These are phyloP conservation scores for Podosphaera xanthii DNA, from an alignment of 2,329 filamentous ascomycete species.

Conservation along the genomic window DNA sequence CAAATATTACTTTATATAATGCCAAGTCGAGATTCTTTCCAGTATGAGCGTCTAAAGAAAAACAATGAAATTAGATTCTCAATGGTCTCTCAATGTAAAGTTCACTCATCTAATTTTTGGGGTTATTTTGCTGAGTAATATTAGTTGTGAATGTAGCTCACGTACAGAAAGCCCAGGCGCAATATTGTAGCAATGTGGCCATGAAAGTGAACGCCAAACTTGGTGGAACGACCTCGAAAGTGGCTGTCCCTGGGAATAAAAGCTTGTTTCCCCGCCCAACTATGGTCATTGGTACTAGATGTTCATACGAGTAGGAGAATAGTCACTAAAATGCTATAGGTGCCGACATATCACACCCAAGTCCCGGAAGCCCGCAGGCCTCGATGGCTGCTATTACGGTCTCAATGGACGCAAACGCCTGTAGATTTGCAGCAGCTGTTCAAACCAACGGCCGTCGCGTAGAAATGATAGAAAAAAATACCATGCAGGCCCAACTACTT, in stretches of 20 bases:
- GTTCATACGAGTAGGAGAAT: background rate
- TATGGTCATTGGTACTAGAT: slow-evolving; percentile 43
- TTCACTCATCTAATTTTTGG: background rate
- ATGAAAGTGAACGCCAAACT: slow-evolving; percentile 98
- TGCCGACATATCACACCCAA: slow-evolving; percentile 70
- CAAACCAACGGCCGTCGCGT: slow-evolving; percentile 65
- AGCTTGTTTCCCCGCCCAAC: slow-evolving; percentile 31
- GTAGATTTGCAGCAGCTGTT: slow-evolving; percentile 56
- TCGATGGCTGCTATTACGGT: slow-evolving; percentile 80
- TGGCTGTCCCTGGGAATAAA: slow-evolving; percentile 4
- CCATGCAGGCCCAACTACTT: slow-evolving; percentile 41
- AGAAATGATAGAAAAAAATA: slow-evolving; percentile 52
- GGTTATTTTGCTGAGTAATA: background rate
- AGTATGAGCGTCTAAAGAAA: slow-evolving; percentile 77
- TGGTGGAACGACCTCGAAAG: slow-evolving; percentile 48
- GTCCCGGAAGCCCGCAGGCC: slow-evolving; percentile 39
- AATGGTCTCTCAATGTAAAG: slow-evolving; percentile 45
- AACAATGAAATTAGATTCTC: slow-evolving; percentile 66
- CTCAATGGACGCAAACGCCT: slow-evolving; percentile 46
- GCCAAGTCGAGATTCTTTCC: slow-evolving; percentile 41
- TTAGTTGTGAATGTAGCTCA: slow-evolving; percentile 48
- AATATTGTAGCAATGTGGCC: slow-evolving; percentile 81
- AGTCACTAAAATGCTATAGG: slow-evolving; percentile 49
- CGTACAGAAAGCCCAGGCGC: slow-evolving; percentile 43
- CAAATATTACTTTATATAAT: slow-evolving; percentile 67